Conservation (phyloP, 2,329 filamentous ascomycete species). For the Alternaria panax region DNA sequence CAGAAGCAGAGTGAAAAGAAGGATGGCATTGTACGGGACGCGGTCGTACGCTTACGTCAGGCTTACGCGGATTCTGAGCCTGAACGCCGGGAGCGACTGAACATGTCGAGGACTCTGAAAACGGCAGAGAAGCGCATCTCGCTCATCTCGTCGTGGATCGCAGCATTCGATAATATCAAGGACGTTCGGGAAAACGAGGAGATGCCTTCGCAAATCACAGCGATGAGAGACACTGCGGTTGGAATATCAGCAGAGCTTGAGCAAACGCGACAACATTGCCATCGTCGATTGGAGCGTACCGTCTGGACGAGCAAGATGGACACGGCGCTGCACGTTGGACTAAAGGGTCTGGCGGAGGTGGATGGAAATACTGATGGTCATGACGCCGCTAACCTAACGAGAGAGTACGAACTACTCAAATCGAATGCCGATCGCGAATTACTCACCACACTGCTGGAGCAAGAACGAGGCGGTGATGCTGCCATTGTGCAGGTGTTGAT, state of each 20-base stretch:
- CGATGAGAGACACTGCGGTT: constrained; percentile 86
- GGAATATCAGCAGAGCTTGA: constrained; percentile 91
- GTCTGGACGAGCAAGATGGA: constrained; percentile 90
- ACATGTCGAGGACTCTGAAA: constrained; percentile 80
- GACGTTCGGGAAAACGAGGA: constrained; percentile 74
- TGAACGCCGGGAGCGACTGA: constrained; percentile 80
- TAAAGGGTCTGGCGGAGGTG: constrained; percentile 77
- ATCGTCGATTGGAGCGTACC: constrained; percentile 79
- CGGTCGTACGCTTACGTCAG: constrained; percentile 76
- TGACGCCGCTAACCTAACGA: constrained; percentile 74
- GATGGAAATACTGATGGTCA: constrained; percentile 69
- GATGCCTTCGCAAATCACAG: constrained; percentile 64
- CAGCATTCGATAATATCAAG: constrained; percentile 84
- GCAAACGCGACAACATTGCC: constrained; percentile 86
- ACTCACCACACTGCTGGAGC: constrained; percentile 77
- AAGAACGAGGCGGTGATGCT: constrained; percentile 82
- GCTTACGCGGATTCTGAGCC: constrained; percentile 82
- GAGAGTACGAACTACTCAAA: constrained; percentile 87
- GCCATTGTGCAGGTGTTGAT: constrained; percentile 82
- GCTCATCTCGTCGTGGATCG: constrained; percentile 89
- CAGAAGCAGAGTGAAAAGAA: constrained; percentile 89
- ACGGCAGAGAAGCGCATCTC: constrained; percentile 85
- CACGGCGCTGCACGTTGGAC: constrained; percentile 83
- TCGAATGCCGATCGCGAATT: constrained; percentile 82
- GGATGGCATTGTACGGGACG: constrained; percentile 76